A percentile compares a stretch with the other conserved stretches of the same genome.
Evolutionary conservation across 164 flowering plant species (phyloP).

Genomic region (Macadamia integrifolia): DNA sequence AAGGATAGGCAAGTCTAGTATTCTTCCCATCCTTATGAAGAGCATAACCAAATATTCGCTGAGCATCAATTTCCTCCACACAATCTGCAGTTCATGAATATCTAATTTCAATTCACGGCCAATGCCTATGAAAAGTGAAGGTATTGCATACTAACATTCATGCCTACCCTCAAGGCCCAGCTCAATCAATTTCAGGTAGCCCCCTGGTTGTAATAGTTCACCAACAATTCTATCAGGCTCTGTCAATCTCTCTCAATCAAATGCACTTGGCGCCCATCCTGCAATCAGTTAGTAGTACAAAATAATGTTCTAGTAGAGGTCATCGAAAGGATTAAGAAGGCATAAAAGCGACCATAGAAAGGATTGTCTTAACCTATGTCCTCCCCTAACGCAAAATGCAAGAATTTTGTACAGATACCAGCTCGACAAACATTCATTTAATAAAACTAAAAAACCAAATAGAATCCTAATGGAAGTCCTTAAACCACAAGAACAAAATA

Average conservation of each 20-base stretch:
- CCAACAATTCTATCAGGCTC: slow-evolving; percentile 97
- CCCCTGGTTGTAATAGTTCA: slow-evolving; percentile 93
- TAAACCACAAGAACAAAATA: no score
- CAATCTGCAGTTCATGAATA: slow-evolving; percentile 53
- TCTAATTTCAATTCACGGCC: not conserved
- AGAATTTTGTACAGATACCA: no score
- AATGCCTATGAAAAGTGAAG: not conserved
- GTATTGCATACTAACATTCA: not conserved
- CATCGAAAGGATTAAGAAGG: no score
- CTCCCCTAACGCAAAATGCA: no score
- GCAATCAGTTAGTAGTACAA: slow-evolving; percentile 9
- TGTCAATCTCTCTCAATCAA: slow-evolving; percentile 87
- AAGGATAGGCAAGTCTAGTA: slow-evolving; percentile 68
- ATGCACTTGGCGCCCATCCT: slow-evolving; percentile 86
- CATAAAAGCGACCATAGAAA: no score
- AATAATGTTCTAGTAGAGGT: slow-evolving; percentile 1
- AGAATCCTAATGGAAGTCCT: no score
- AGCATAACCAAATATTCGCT: slow-evolving; percentile 84
- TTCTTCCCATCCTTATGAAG: slow-evolving; percentile 82
- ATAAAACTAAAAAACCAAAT: no score
- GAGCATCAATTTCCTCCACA: slow-evolving; percentile 87
- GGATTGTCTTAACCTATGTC: no score
- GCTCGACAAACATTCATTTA: no score
- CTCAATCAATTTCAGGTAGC: slow-evolving; percentile 83
- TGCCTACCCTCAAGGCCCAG: slow-evolving; percentile 75